Evolutionary conservation across 257 asterid genomes (phyloP), one percentile per base, ranked within the genome.

Genomic region (Craterostigma plantagineum): DNA sequence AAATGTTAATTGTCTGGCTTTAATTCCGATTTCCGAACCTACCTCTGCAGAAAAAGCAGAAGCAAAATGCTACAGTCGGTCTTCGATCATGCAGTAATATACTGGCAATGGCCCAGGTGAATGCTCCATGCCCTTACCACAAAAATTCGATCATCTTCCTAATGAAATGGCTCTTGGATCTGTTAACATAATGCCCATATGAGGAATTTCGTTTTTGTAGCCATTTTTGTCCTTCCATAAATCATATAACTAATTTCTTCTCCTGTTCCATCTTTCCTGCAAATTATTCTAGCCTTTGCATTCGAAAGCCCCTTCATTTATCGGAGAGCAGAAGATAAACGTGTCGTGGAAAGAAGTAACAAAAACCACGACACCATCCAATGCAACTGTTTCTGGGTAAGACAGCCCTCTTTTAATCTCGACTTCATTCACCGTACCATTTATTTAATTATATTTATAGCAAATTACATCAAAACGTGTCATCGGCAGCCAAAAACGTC

Each of bases 31-130:
- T 56, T 37, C 41, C 33, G 33, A 44, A 45, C 54, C 44, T 37
- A 40, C 18, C 56, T 57, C 34, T 58, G 72, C 91, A 86, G 96
- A 86, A 78, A 58, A 63, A 70, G 56, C 83, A 78, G 73, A 81
- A 72, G 72, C 96, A 81, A 69, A 76, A 62, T 54, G 77, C 94
- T 38, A 81, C 96, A 12, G 61, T 69, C 61, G 75, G 77, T 14
- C 96, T 77, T 48, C 80, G 92, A 14, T 54, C 79, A 51, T 86
- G 96, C 77, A 81, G 71, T 65, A 81, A 75, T 63, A 76, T 86
- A 50, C 64, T 81, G 36, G 60, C 77, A 35, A 72, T 86, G 94
- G 50, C 91, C 44, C 84, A 67, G 84, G 96, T 86, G 59, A 67
- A 49, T 38, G 27, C 35, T 42, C 58, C 48, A 45, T 18, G 36